Conservation (phyloP, 176 grass and related monocot species). For the Bromus sterilis region DNA sequence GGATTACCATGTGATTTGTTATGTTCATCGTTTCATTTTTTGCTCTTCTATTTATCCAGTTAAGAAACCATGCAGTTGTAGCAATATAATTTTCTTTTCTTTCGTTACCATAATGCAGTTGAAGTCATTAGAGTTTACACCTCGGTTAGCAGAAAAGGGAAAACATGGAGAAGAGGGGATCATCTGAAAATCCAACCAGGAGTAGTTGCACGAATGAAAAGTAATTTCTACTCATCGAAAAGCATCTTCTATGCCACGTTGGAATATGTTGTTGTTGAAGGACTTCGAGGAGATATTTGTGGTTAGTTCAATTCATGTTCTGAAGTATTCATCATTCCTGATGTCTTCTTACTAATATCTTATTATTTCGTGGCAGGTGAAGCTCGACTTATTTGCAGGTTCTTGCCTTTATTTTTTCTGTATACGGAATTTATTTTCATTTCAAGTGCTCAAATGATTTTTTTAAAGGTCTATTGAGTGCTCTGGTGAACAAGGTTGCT, state of each 20-base stretch:
- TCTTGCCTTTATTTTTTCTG: neutral
- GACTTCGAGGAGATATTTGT: conserved; percentile 44
- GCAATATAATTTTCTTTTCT: neutral
- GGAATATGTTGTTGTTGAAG: conserved; percentile 46
- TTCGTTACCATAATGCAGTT: neutral
- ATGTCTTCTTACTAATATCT: neutral
- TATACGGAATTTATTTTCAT: neutral
- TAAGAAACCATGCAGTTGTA: neutral
- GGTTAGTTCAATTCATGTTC: conserved; percentile 24
- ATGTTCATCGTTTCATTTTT: neutral
- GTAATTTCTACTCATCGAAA: conserved; percentile 11
- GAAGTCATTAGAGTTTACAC: conserved; percentile 37
- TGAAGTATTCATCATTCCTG: neutral
- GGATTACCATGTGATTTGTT: neutral
- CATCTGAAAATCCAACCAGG: conserved; percentile 34
- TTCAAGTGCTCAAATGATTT: neutral
- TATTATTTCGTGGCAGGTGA: conserved; percentile 29
- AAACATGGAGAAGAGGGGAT: conserved; percentile 40
- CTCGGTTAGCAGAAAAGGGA: conserved; percentile 33
- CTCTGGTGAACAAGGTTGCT: conserved; percentile 23
- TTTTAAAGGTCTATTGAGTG: conserved; percentile 33
- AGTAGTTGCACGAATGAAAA: conserved; percentile 13
- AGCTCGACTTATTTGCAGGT: conserved; percentile 52
- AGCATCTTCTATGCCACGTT: conserved; percentile 28
- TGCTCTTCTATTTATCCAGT: neutral